A percentile compares a stretch with the other conserved stretches of the same genome.
Evolutionary conservation across 2,329 filamentous ascomycete genomes (phyloP).

Genomic region (Neobulgaria alba): DNA sequence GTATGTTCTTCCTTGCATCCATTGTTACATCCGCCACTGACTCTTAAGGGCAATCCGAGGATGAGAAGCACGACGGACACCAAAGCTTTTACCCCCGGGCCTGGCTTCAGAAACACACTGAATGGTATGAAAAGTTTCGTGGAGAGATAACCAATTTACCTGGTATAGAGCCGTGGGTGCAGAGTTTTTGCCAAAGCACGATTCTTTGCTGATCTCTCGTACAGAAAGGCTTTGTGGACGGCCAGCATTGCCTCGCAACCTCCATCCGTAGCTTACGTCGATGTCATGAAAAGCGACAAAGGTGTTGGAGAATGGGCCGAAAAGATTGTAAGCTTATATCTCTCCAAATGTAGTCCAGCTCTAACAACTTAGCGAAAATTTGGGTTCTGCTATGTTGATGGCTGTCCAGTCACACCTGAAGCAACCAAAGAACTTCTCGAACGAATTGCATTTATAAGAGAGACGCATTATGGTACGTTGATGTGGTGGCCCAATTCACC

Average conservation of each 20-base stretch:
- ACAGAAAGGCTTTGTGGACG: conserved; percentile 26
- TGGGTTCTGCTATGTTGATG: conserved; percentile 72
- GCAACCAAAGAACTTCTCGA: conserved; percentile 68
- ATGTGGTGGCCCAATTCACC: conserved; percentile 3
- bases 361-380: conserved; percentile 45
- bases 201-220: conserved; percentile 19
- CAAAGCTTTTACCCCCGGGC: conserved; percentile 59
- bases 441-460: conserved; percentile 76
- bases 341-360: not conserved
- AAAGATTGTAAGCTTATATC: conserved; percentile 45
- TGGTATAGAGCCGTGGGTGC: conserved; percentile 25
- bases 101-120: conserved; percentile 45
- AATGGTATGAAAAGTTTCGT: no score
- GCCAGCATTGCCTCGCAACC: conserved; percentile 34
- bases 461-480: conserved; percentile 75
- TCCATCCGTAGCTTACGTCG: conserved; percentile 51
- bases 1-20: no score
- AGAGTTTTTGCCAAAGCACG: not conserved
- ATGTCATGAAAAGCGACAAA: conserved; percentile 47
- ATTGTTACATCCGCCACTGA: no score
- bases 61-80: no score
- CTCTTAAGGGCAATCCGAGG: no score
- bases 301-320: conserved; percentile 54
- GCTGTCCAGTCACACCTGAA: conserved; percentile 59
- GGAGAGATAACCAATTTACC: no score